phyloP scores from a whole-genome alignment of 73 alveolate genomes.

The Paramecium bursaria region DNA sequence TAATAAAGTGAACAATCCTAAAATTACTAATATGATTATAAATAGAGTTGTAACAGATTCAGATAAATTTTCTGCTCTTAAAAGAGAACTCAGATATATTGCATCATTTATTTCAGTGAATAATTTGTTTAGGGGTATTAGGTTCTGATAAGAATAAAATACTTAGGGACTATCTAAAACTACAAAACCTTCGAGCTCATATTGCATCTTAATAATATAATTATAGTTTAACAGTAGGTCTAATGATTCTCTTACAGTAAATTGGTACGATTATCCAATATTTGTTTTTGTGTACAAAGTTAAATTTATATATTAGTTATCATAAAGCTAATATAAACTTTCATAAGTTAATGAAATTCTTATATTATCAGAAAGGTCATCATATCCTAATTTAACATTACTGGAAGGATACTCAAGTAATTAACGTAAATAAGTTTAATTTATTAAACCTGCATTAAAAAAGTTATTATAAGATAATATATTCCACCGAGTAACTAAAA shows the following conservation, averaged over 20 bases:
- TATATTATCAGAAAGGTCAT: constrained; percentile 6
- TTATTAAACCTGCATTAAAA: not conserved
- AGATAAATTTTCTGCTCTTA: no score
- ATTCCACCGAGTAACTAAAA: constrained; percentile 32
- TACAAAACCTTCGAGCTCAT: constrained; percentile 21
- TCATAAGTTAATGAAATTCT: not conserved
- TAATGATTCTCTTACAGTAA: not conserved
- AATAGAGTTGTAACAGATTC: no score
- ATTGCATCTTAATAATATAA: constrained; percentile 14
- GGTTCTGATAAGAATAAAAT: constrained; percentile 2
- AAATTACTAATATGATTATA: no score
- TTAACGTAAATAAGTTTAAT: not conserved
- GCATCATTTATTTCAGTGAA: constrained; percentile 3
- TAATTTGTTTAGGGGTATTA: not conserved
- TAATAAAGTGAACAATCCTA: no score
- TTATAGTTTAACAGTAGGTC: constrained; percentile 4
- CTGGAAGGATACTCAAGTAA: not conserved
- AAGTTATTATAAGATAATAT: constrained; percentile 15
- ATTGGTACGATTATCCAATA: not conserved
- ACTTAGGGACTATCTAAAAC: constrained; percentile 25
- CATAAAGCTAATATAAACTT: not conserved
- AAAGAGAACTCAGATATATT: no score
- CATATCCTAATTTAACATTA: constrained; percentile 22
- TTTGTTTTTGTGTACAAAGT: not conserved
- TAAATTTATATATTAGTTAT: not conserved